These are phyloP conservation scores for Murraya paniculata DNA, from an alignment of 345 rosid species.

Conservation along the genomic window DNA sequence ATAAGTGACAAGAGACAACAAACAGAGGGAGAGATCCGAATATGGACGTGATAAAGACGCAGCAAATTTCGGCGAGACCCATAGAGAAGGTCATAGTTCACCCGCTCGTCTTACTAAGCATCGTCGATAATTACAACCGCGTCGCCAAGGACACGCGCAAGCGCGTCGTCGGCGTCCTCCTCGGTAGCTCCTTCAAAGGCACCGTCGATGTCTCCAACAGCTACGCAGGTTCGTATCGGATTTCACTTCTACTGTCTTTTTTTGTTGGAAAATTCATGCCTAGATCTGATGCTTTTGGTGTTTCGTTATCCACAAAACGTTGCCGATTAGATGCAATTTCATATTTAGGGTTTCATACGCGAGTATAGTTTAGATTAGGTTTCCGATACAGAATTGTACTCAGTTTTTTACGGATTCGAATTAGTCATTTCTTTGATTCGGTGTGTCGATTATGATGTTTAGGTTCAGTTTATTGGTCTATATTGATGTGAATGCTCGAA, in stretches of 20 bases:
- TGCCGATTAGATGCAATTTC: not conserved
- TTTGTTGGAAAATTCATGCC: not conserved
- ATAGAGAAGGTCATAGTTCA: constrained; percentile 93
- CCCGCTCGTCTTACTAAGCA: constrained; percentile 92
- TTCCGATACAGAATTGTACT: not conserved
- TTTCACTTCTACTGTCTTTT: not conserved
- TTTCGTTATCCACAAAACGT: not conserved
- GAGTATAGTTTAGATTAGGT: not conserved
- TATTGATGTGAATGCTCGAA: not conserved
- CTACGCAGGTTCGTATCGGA: constrained; percentile 54
- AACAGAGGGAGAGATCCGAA: not conserved
- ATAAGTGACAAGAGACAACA: not conserved
- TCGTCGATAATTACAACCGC: constrained; percentile 92
- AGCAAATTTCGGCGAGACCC: constrained; percentile 72
- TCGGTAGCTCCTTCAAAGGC: constrained; percentile 75
- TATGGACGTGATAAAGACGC: constrained; percentile 95
- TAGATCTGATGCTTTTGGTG: constrained; percentile 5
- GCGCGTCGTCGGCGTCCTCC: constrained; percentile 82
- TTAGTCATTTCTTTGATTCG: not conserved
- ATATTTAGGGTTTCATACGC: not conserved
- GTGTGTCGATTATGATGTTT: not conserved
- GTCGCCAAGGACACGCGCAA: constrained; percentile 89
- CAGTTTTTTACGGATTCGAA: not conserved
- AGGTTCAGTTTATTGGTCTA: not conserved
- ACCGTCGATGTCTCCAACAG: constrained; percentile 88